phyloP scores from a whole-genome alignment of 2,329 filamentous ascomycete species.

The Colletotrichum godetiae region DNA sequence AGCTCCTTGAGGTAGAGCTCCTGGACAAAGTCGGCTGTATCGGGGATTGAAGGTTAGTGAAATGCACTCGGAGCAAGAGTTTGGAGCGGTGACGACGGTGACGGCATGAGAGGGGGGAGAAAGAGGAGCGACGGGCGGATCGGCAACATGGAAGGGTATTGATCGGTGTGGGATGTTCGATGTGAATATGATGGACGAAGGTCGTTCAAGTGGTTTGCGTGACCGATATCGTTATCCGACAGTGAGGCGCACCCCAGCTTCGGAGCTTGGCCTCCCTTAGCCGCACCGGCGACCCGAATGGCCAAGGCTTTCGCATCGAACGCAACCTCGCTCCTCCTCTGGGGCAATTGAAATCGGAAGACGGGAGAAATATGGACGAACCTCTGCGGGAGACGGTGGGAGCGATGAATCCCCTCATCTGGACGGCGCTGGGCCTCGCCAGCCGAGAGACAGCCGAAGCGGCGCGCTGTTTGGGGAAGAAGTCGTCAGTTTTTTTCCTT shows the following conservation, averaged over 20 bases:
- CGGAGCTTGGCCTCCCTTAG: constrained; percentile 30
- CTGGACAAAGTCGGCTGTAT: constrained; percentile 92
- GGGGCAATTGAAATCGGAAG: background rate
- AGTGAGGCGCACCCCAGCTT: constrained; percentile 19
- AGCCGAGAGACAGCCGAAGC: constrained; percentile 62
- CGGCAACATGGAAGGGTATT: background rate
- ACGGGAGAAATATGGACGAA: constrained; percentile 52
- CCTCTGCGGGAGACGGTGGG: constrained; percentile 71
- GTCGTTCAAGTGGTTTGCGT: background rate
- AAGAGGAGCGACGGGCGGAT: background rate
- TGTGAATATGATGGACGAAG: background rate
- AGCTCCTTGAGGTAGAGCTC: constrained; percentile 97
- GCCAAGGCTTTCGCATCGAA: background rate
- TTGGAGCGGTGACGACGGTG: background rate
- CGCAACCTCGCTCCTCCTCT: background rate
- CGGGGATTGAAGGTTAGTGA: constrained; percentile 10
- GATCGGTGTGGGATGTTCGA: background rate
- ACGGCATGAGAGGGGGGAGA: background rate
- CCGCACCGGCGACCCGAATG: constrained; percentile 25
- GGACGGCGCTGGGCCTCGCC: constrained; percentile 57
- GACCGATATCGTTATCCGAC: constrained; percentile 17
- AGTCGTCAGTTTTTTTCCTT: constrained; percentile 24
- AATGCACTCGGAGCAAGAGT: background rate
- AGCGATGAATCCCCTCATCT: constrained; percentile 68
- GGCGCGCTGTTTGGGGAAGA: constrained; percentile 53